Percentiles rank a stretch among this genome's conserved stretches.
Evolutionary conservation across 1,284 basidiomycete species (phyloP).

Genomic region (Cryptococcus wingfieldii): DNA sequence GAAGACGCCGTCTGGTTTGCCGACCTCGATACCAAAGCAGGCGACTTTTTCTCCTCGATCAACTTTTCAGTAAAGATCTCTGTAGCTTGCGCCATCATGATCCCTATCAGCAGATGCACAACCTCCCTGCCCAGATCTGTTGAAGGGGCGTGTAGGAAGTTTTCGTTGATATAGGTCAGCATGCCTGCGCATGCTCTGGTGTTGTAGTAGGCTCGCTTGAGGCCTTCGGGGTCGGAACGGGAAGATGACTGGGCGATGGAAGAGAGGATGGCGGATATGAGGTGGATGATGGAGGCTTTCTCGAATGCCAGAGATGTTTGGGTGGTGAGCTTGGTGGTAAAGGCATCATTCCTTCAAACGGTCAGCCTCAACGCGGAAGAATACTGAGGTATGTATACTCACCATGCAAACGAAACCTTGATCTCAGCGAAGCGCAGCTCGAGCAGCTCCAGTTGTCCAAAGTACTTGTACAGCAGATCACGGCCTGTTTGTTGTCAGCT

Average conservation of each 20-base stretch:
- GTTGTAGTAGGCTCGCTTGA: constrained; percentile 91
- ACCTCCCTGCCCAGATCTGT: constrained; percentile 93
- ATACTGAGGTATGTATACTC: constrained; percentile 11
- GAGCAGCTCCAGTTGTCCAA: constrained; percentile 95
- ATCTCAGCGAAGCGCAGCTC: constrained; percentile 97
- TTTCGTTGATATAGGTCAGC: constrained; percentile 98
- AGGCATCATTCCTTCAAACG: constrained; percentile 76
- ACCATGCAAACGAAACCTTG: constrained; percentile 88
- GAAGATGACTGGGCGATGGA: constrained; percentile 77
- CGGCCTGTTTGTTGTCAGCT: constrained; percentile 55
- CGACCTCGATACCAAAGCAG: constrained; percentile 75
- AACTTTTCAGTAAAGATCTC: constrained; percentile 97
- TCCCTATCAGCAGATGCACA: constrained; percentile 79
- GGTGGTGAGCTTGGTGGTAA: constrained; percentile 85
- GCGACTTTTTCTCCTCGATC: constrained; percentile 80
- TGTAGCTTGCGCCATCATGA: constrained; percentile 88
- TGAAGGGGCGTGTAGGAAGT: constrained; percentile 97
- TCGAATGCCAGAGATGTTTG: constrained; percentile 97
- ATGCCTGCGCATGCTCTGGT: constrained; percentile 91
- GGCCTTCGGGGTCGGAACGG: constrained; percentile 67
- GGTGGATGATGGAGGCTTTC: constrained; percentile 96
- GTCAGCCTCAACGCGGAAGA: neutral
- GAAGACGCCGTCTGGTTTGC: constrained; percentile 76
- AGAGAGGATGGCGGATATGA: constrained; percentile 90
- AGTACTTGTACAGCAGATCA: constrained; percentile 97